These are phyloP conservation scores for Cadophora sp. DNA, from an alignment of 2,329 filamentous ascomycete species.

Conservation along the genomic window DNA sequence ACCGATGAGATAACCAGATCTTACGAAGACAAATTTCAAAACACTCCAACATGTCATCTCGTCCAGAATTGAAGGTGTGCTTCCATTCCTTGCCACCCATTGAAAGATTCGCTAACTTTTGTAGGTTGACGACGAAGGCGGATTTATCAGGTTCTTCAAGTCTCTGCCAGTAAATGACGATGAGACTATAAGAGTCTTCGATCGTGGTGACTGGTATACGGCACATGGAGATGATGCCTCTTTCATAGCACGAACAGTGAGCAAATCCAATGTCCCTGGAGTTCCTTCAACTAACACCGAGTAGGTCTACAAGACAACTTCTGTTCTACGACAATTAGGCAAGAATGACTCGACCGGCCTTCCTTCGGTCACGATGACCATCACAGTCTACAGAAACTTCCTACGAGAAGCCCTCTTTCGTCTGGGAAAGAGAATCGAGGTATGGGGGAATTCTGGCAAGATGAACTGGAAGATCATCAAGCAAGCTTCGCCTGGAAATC, in stretches of 20 bases:
- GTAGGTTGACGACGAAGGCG: conserved; percentile 93
- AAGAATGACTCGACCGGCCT: conserved; percentile 83
- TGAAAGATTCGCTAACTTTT: conserved; percentile 25
- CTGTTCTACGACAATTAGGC: conserved; percentile 89
- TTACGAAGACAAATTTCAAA: neutral
- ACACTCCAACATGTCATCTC: conserved; percentile 65
- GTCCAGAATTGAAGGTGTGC: conserved; percentile 73
- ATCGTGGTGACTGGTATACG: conserved; percentile 94
- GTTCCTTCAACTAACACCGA: conserved; percentile 12
- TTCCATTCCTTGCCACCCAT: conserved; percentile 13
- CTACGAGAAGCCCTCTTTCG: conserved; percentile 92
- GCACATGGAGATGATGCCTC: conserved; percentile 87
- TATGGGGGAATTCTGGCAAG: conserved; percentile 80
- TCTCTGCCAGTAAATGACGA: conserved; percentile 74
- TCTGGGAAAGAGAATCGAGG: conserved; percentile 88
- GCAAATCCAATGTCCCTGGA: conserved; percentile 28
- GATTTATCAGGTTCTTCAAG: conserved; percentile 97
- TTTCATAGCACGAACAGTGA: conserved; percentile 79
- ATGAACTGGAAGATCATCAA: conserved; percentile 94
- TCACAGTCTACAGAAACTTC: conserved; percentile 95
- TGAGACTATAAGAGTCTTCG: conserved; percentile 88
- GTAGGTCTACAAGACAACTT: conserved; percentile 95
- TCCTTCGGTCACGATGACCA: conserved; percentile 92
- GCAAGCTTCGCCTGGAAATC: conserved; percentile 91
- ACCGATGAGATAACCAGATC: neutral